These are phyloP conservation scores for Trichocladium antarcticum DNA, from an alignment of 495 filamentous ascomycete genomes.

Conservation along the genomic window DNA sequence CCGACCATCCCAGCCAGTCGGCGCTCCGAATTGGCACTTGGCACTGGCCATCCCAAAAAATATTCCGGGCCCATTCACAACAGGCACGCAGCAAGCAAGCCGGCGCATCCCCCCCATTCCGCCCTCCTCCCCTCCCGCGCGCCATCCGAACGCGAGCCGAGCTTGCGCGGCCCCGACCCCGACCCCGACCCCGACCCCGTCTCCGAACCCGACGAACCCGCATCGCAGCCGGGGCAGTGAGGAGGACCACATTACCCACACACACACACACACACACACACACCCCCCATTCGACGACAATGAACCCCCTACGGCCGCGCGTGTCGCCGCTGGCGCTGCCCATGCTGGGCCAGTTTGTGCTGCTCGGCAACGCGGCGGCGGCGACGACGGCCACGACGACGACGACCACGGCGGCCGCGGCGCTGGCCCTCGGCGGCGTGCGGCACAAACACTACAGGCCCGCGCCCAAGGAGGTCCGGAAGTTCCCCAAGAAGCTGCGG, in stretches of 20 bases:
- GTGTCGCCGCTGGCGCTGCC: not conserved
- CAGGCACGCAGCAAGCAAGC: not conserved
- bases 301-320: slow-evolving; percentile 2
- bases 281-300: not conserved
- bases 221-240: not conserved
- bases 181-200: not conserved
- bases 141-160: slow-evolving; percentile 1
- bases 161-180: not conserved
- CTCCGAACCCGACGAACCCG: not conserved
- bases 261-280: not conserved
- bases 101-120: too few species aligned
- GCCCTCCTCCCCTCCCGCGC: not conserved
- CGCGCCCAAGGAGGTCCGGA: not conserved
- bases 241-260: not conserved
- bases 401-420: not conserved
- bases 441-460: not conserved
- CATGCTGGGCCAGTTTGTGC: slow-evolving; percentile 6
- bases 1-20: slow-evolving; percentile 12
- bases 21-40: slow-evolving; percentile 8
- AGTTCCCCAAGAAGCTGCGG: not conserved
- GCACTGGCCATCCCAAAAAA: slow-evolving; percentile 15
- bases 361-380: not conserved
- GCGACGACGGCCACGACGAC: not conserved
- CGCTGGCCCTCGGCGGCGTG: slow-evolving; percentile 1
- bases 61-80: slow-evolving; percentile 13